Conservation (phyloP, 2,329 filamentous ascomycete species). For the Zasmidium citrigriseum region DNA sequence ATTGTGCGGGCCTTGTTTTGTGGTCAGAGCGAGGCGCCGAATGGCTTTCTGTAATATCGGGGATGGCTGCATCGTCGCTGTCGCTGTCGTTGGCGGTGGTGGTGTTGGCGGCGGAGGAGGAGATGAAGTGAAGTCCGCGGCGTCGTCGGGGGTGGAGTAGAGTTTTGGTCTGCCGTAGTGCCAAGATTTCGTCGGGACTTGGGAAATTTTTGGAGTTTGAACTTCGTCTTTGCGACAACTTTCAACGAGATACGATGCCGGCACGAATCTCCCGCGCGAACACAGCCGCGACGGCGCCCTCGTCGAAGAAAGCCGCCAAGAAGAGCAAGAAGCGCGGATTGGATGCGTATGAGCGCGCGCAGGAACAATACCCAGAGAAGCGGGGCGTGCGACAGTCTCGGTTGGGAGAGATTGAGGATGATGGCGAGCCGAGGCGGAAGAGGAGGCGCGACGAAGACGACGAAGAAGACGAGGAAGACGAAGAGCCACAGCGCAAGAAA, state of each 20-base stretch:
- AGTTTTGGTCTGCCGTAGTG: neutral
- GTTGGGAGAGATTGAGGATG: slow-evolving; percentile 56
- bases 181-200: slow-evolving; percentile 16
- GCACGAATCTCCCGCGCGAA: slow-evolving; percentile 43
- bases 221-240: neutral
- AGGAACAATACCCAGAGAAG: slow-evolving; percentile 53
- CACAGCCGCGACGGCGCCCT: slow-evolving; percentile 27
- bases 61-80: slow-evolving; percentile 58
- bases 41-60: slow-evolving; percentile 66
- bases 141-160: slow-evolving; percentile 8
- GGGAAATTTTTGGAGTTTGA: slow-evolving; percentile 1
- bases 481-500: slow-evolving; percentile 35
- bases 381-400: slow-evolving; percentile 57
- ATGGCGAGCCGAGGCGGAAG: slow-evolving; percentile 39
- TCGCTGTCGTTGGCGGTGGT: slow-evolving; percentile 7
- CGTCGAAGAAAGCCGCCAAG: slow-evolving; percentile 36
- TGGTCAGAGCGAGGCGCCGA: slow-evolving; percentile 78
- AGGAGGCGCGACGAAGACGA: slow-evolving; percentile 50
- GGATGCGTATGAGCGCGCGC: slow-evolving; percentile 67
- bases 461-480: slow-evolving; percentile 43
- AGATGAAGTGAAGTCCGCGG: slow-evolving; percentile 8
- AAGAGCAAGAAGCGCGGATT: slow-evolving; percentile 56
- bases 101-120: neutral
- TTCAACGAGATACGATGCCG: slow-evolving; percentile 40
- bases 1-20: slow-evolving; percentile 88